Evolutionary conservation across 1,139 yeast genomes (phyloP).

Genomic region (Yamadazyma friedrichii): DNA sequence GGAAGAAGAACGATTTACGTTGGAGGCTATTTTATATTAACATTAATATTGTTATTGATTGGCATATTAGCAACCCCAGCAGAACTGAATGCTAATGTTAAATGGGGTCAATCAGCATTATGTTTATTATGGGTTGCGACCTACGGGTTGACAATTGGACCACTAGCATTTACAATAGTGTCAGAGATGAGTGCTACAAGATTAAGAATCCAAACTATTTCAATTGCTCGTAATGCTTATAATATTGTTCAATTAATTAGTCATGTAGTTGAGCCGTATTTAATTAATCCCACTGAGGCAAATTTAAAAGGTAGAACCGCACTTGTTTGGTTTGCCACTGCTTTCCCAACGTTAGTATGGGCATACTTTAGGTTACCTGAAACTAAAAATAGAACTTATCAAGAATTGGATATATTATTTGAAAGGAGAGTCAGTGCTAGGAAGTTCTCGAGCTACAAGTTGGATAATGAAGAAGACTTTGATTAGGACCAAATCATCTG

Average conservation of each 20-base stretch:
- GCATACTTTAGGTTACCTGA: constrained; percentile 20
- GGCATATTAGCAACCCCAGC: constrained; percentile 32
- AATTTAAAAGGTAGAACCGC: constrained; percentile 24
- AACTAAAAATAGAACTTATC: constrained; percentile 20
- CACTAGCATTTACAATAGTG: constrained; percentile 21
- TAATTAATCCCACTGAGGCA: constrained; percentile 20
- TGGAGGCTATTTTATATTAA: constrained; percentile 22
- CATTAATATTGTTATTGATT: constrained; percentile 39
- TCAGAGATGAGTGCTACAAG: constrained; percentile 23
- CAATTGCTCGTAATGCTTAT: constrained; percentile 20
- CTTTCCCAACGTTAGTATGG: constrained; percentile 19
- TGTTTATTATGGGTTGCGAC: constrained; percentile 21
- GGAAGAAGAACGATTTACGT: constrained; percentile 25
- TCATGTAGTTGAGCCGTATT: constrained; percentile 20
- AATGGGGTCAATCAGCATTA: constrained; percentile 21
- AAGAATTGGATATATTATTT: constrained; percentile 20
- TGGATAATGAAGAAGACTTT: not conserved
- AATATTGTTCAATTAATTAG: constrained; percentile 16
- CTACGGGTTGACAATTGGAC: constrained; percentile 21
- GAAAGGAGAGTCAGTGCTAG: constrained; percentile 18
- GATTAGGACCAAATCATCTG: no score
- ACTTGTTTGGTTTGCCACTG: constrained; percentile 38
- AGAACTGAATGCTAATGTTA: constrained; percentile 11
- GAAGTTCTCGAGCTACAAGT: constrained; percentile 5
- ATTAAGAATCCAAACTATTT: constrained; percentile 21